Evolutionary conservation across 2,329 filamentous ascomycete genomes (phyloP).

Genomic region (Huntiella omanensis): DNA sequence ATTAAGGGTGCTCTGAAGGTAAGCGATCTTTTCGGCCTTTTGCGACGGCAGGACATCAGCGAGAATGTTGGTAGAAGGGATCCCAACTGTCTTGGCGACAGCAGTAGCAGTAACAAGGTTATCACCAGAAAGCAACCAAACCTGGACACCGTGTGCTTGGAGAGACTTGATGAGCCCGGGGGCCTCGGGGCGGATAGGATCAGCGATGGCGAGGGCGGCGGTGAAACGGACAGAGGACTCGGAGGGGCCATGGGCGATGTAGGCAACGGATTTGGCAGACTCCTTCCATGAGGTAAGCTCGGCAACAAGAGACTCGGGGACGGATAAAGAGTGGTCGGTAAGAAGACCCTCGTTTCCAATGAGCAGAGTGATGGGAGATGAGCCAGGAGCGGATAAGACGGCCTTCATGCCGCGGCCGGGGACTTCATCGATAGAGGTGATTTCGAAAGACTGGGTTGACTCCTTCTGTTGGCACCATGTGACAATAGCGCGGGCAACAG

Average conservation of each 20-base stretch:
- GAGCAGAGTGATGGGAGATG: conserved; percentile 28
- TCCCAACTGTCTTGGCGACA: conserved; percentile 58
- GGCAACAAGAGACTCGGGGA: conserved; percentile 19
- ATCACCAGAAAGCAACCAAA: conserved; percentile 90
- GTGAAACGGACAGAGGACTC: conserved; percentile 29
- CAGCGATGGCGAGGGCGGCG: conserved; percentile 57
- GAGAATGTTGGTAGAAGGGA: conserved; percentile 54
- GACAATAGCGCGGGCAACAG: conserved; percentile 52
- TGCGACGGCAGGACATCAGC: conserved; percentile 72
- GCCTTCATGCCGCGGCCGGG: conserved; percentile 54
- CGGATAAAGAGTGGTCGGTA: conserved; percentile 24
- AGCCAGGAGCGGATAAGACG: conserved; percentile 10
- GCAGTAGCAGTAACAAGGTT: conserved; percentile 69
- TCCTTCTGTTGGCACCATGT: conserved; percentile 33
- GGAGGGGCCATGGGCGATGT: conserved; percentile 29
- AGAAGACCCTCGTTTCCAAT: conserved; percentile 61
- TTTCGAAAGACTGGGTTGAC: conserved; percentile 13
- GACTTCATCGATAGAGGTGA: conserved; percentile 40
- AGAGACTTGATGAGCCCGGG: conserved; percentile 44
- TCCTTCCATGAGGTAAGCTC: conserved; percentile 37
- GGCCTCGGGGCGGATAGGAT: conserved; percentile 62
- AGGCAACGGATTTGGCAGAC: conserved; percentile 43
- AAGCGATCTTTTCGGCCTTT: conserved; percentile 54
- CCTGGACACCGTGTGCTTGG: conserved; percentile 43
- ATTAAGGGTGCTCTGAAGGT: conserved; percentile 34